Percentiles rank a stretch among this genome's conserved stretches.
Conservation (phyloP, 192 early-diverging fungal genomes). For the Mortierella claussenii region DNA sequence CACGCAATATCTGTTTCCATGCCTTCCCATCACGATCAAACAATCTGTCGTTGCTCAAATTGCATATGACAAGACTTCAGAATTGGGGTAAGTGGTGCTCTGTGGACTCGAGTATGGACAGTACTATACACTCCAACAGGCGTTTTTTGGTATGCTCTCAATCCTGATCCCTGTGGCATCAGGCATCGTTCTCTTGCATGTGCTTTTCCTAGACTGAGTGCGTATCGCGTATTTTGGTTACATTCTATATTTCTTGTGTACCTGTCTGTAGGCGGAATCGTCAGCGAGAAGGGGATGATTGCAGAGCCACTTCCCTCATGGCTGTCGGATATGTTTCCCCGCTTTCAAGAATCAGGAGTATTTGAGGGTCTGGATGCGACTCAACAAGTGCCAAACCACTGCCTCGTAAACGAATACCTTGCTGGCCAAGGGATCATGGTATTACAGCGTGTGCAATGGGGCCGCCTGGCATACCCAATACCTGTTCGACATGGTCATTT, state of each 20-base stretch:
- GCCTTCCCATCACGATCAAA: background rate
- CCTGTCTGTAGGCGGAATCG: slow-evolving; percentile 39
- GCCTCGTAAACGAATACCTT: slow-evolving; percentile 63
- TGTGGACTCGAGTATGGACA: no score
- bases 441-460: slow-evolving; percentile 2
- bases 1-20: no score
- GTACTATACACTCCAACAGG: no score
- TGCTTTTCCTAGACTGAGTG: no score
- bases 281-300: slow-evolving; percentile 53
- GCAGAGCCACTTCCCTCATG: slow-evolving; percentile 55
- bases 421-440: slow-evolving; percentile 65
- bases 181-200: no score
- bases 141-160: no score
- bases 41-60: background rate
- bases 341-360: slow-evolving; percentile 33
- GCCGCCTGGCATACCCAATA: no score
- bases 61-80: slow-evolving; percentile 54
- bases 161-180: no score
- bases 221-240: no score
- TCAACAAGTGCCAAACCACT: slow-evolving; percentile 58
- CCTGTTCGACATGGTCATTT: no score
- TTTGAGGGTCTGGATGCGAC: slow-evolving; percentile 54
- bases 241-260: no score
- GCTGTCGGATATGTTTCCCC: slow-evolving; percentile 42
- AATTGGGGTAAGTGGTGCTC: slow-evolving; percentile 65